Percentiles rank a stretch among this genome's conserved stretches.
These are phyloP conservation scores for Hirsutella rhossiliensis DNA, from an alignment of 2,329 filamentous ascomycete genomes.

Conservation along the genomic window DNA sequence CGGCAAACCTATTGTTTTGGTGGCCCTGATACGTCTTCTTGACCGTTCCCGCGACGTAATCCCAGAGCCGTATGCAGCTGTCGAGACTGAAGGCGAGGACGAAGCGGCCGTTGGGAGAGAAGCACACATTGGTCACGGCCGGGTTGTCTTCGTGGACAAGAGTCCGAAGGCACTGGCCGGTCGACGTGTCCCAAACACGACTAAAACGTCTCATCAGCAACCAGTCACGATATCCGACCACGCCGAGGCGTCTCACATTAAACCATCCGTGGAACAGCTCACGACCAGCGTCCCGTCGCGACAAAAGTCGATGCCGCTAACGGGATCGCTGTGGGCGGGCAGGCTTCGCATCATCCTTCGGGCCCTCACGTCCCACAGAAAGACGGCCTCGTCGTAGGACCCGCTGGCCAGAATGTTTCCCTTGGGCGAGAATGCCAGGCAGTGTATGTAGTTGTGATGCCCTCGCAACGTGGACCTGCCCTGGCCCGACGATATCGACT, in stretches of 20 bases:
- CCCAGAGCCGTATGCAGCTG: constrained; percentile 82
- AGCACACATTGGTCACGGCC: constrained; percentile 77
- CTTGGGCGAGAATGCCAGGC: constrained; percentile 90
- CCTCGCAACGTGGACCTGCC: constrained; percentile 55
- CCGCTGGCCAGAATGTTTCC: constrained; percentile 94
- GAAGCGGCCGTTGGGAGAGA: constrained; percentile 88
- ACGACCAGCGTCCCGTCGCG: constrained; percentile 84
- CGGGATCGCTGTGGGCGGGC: constrained; percentile 90
- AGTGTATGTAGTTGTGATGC: constrained; percentile 95
- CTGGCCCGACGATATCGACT: constrained; percentile 19
- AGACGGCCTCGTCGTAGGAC: constrained; percentile 94
- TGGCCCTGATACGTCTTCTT: constrained; percentile 98
- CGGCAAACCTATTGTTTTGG: constrained; percentile 67
- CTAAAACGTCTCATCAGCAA: constrained; percentile 23
- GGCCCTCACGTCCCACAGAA: constrained; percentile 88
- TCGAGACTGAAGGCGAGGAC: constrained; percentile 89
- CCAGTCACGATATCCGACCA: background rate
- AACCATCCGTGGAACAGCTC: constrained; percentile 80
- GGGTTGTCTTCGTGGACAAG: constrained; percentile 95
- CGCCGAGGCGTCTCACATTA: constrained; percentile 48
- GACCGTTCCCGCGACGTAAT: constrained; percentile 82
- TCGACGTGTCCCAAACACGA: constrained; percentile 90
- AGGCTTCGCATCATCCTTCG: constrained; percentile 80
- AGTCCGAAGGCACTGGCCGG: constrained; percentile 88
- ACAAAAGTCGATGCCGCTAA: constrained; percentile 87